A percentile compares a stretch with the other conserved stretches of the same genome.
These are phyloP conservation scores for Nemania bipapillata DNA, from an alignment of 2,329 filamentous ascomycete species.

Conservation along the genomic window DNA sequence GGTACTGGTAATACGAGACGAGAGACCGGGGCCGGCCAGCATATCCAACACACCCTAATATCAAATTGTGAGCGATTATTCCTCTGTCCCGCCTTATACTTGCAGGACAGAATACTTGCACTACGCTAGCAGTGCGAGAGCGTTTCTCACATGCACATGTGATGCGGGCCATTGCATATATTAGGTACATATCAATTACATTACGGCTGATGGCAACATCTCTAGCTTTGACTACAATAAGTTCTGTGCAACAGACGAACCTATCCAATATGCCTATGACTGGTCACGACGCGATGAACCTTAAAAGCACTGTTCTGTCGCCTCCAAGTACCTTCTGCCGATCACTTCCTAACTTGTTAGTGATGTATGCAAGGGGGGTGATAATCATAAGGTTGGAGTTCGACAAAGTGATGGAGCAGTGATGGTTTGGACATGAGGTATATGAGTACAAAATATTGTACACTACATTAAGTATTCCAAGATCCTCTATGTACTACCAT, in stretches of 20 bases:
- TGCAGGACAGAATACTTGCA: not conserved
- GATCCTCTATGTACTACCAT: conserved; percentile 22
- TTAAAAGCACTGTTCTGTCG: not conserved
- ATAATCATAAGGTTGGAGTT: not conserved
- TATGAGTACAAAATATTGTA: not conserved
- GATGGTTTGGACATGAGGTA: too few species aligned
- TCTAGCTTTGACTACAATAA: too few species aligned
- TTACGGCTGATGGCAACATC: too few species aligned
- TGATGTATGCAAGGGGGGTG: not conserved
- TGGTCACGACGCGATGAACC: not conserved
- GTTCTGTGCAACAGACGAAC: not conserved
- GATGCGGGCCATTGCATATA: not conserved
- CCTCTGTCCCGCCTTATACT: not conserved
- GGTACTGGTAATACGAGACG: conserved; percentile 10
- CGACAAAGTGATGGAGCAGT: too few species aligned
- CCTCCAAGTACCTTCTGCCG: not conserved
- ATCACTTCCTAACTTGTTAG: conserved; percentile 18
- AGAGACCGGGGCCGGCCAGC: conserved; percentile 2
- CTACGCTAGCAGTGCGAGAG: not conserved
- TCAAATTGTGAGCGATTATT: conserved; percentile 20
- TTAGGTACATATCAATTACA: not conserved
- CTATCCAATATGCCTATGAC: not conserved
- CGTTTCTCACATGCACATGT: conserved; percentile 10
- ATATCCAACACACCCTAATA: not conserved
- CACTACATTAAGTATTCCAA: not conserved